Evolutionary conservation across 169 alveolate genomes (phyloP), one percentile per base, ranked within the genome.

Genomic region (Plasmodium knowlesi): DNA sequence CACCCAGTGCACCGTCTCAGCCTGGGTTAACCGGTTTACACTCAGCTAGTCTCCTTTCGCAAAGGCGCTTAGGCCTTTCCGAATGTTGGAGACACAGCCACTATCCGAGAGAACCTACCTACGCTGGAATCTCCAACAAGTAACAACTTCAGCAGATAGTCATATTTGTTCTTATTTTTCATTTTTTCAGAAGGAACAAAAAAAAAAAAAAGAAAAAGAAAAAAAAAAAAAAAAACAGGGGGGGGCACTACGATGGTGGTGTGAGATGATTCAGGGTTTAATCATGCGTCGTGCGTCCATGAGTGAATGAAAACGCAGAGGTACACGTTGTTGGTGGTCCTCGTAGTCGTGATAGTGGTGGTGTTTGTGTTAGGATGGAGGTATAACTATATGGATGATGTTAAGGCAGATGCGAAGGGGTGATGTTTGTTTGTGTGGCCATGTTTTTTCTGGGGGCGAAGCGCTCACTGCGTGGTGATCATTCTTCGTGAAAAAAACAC

Each of bases 41-140:
- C 53, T 41, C 53, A 5, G 53, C 16, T 41, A 14, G 16, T 14
- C 53, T 0, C n/a, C 54, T 10, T n/a, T 12, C 12, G 5, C 9
- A 43, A 43, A 43, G 2, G 54, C 2, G 54, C 4, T 3, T 43
- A 0, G 16, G 54, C 54, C n/a, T 12, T 3, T 43, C n/a, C 5
- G 3, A 43, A 10, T 3, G n/a, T 12, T 1, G 5, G 54, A 43
- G n/a, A 43, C 54, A 12, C n/a, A 10, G 54, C 54, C 54, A 43
- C n/a, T 43, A 3, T 2, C n/a, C n/a, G 54, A 2, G 54, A 14
- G 54, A 43, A 43, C 54, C 54, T 98, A 67, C 99, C 99, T 0
- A 99, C 99, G 50, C 99, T 99, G 54, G 99, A 97, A 95, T 99
- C 99, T 9, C 99, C 99, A 80, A 99, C 97, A 25, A 99, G 97